Percentiles rank a stretch among this genome's conserved stretches.
These are phyloP conservation scores for Urostyla sp. DNA, from an alignment of 73 alveolate species.

Conservation along the genomic window DNA sequence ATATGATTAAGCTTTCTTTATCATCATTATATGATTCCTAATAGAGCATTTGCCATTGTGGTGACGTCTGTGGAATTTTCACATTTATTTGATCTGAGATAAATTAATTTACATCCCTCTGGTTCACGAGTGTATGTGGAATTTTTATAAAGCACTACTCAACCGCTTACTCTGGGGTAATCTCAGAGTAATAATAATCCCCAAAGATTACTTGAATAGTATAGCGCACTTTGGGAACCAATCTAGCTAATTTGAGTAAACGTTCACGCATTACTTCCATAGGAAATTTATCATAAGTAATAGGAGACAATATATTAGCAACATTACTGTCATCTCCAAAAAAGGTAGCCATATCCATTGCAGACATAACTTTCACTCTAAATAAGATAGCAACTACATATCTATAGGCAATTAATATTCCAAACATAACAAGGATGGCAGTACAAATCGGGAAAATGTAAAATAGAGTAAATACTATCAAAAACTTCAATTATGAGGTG, in stretches of 20 bases:
- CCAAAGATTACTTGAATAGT: conserved; percentile 12
- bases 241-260: background rate
- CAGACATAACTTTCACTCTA: conserved; percentile 32
- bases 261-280: background rate
- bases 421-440: no score
- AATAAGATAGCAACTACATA: background rate
- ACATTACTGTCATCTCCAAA: background rate
- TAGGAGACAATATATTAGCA: conserved; percentile 6
- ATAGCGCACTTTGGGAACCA: conserved; percentile 17
- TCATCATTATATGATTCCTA: no score
- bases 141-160: no score
- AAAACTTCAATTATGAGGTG: no score
- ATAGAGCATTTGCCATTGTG: no score
- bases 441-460: no score
- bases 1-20: no score
- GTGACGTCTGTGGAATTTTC: no score
- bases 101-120: no score
- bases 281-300: background rate
- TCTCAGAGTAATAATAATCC: conserved; percentile 18
- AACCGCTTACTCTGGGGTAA: background rate
- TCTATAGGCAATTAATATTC: background rate
- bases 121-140: no score
- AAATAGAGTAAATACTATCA: no score
- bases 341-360: conserved; percentile 9
- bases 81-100: no score